Evolutionary conservation across 2,329 filamentous ascomycete species (phyloP).

Genomic region (Ceratocystis destructans): DNA sequence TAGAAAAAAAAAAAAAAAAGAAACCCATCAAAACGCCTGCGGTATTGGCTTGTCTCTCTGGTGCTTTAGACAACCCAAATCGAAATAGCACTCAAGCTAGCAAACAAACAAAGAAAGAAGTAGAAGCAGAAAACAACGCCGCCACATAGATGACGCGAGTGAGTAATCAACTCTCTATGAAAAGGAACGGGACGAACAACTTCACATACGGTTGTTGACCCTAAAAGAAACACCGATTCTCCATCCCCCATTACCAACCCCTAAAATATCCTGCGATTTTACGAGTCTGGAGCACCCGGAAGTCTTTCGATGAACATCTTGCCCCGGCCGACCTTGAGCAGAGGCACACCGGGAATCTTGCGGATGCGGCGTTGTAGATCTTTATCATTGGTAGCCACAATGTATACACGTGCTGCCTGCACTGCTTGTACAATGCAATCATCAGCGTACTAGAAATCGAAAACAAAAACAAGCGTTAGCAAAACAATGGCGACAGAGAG

Average conservation of each 20-base stretch:
- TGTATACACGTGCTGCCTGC: slow-evolving; percentile 61
- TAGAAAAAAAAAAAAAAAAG: neutral
- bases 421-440: slow-evolving; percentile 71
- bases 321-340: slow-evolving; percentile 69
- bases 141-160: neutral
- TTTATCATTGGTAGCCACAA: slow-evolving; percentile 64
- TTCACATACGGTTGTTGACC: neutral
- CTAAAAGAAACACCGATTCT: too few relatives aligned
- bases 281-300: slow-evolving; percentile 60
- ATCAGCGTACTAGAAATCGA: slow-evolving; percentile 46
- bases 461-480: slow-evolving; percentile 2
- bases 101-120: neutral
- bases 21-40: neutral
- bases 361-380: slow-evolving; percentile 70
- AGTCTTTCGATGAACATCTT: slow-evolving; percentile 93
- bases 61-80: neutral
- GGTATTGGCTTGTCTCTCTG: neutral
- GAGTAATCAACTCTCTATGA: too few relatives aligned
- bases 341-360: slow-evolving; percentile 54
- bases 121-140: neutral
- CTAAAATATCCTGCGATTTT: slow-evolving; percentile 6
- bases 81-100: neutral
- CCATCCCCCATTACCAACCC: neutral
- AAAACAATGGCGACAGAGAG: neutral
- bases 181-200: neutral